Evolutionary conservation across 495 filamentous ascomycete species (phyloP).

Genomic region (Talaromyces liani): DNA sequence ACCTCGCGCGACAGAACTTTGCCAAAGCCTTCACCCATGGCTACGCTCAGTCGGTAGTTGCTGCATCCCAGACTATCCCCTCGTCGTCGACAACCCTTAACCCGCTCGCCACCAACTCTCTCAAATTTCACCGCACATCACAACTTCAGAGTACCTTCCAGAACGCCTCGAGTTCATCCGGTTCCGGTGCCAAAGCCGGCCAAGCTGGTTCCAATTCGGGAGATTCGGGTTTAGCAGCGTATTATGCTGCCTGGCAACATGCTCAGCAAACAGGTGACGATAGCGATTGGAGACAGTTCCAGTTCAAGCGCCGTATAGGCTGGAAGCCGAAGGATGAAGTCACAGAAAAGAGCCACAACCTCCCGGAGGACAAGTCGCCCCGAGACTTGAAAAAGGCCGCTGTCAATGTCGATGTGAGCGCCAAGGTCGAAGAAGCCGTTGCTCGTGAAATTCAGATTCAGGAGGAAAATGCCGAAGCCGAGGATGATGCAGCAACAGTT

Average conservation of each 20-base stretch:
- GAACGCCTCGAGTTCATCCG: conserved; percentile 37
- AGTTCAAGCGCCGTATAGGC: conserved; percentile 77
- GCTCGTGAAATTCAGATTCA: conserved; percentile 53
- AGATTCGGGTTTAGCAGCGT: conserved; percentile 65
- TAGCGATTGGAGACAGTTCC: conserved; percentile 84
- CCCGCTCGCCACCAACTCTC: conserved; percentile 41
- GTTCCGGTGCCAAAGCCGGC: conserved; percentile 37
- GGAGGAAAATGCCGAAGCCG: conserved; percentile 37
- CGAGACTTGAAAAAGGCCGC: conserved; percentile 54
- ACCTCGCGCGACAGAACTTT: conserved; percentile 94
- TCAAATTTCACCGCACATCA: conserved; percentile 54
- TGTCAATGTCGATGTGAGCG: conserved; percentile 45
- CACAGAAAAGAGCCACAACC: conserved; percentile 37
- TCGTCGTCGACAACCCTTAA: conserved; percentile 59
- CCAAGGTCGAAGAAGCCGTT: conserved; percentile 57
- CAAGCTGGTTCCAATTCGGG: conserved; percentile 35
- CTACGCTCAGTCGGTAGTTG: conserved; percentile 95
- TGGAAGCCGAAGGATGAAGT: conserved; percentile 62
- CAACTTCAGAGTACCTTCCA: conserved; percentile 75
- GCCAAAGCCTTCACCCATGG: conserved; percentile 94
- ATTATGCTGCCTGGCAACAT: conserved; percentile 82
- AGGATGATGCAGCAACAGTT: conserved; percentile 23
- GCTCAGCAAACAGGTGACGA: conserved; percentile 62
- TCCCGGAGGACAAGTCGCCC: conserved; percentile 8
- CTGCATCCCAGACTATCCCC: conserved; percentile 83